Base-by-base conservation (phyloP, 2,329 filamentous ascomycete genomes). In the Trematosphaeria pertusa region DNA sequence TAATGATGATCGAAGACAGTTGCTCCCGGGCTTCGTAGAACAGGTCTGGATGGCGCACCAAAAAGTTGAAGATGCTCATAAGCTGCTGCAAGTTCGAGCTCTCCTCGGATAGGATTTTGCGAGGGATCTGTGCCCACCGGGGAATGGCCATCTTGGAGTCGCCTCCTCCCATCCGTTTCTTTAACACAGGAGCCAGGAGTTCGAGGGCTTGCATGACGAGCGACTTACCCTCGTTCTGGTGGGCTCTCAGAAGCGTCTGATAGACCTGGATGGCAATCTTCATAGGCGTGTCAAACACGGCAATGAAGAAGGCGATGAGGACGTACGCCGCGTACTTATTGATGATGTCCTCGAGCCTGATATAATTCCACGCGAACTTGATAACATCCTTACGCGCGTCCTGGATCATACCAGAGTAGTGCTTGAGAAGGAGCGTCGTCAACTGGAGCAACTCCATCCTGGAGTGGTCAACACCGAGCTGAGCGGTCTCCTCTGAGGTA, bases 241-340 rank as follows among this genome's bases (percentile, higher is more conserved):
- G 96, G 1, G 93, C 92, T 71, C 91, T 89, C 18, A 99, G 76
- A 12, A 99, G 80, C 2, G 91, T 91, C 55, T 94, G 87, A 67
- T 99, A 99, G 17, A 99, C 92, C 70, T 97, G 93, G 15, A 89
- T 88, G 3, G 94, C 91, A 45, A 99, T 97, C 80, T 97, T 99
- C 10, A 89, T 82, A 0, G 94, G 95, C 0, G 94, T 97, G 61
- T 99, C 95, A 66, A 96, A 99, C 55, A 95, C 89, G 0, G 91
- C 90, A 61, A 99, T 97, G 75, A 99, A 99, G 73, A 97, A 99
- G 2, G 90, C 91, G 51, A 99, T 95, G 5, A 99, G 85, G 4
- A 97, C 93, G 63, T 99, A 99, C 2, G 94, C 92, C 0, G 93
- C 94, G 70, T 97, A 94, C 72, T 99, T 99, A 78, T 97, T 99